Evolutionary conservation across 2,329 filamentous ascomycete genomes (phyloP).

Genomic region (Exophiala sp.): DNA sequence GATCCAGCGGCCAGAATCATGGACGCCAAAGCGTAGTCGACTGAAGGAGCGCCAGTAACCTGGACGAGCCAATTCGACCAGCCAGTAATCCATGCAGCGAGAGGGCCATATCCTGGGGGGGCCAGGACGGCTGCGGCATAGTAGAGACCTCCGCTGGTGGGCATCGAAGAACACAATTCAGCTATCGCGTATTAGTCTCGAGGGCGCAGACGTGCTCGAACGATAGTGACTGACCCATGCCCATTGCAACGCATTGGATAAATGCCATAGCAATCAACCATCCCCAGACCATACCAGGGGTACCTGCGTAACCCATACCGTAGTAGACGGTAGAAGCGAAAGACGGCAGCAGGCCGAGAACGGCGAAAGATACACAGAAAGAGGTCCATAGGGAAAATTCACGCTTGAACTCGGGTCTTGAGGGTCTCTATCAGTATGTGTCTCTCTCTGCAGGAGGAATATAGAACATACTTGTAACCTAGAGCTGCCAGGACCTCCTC

Average conservation of each 20-base stretch:
- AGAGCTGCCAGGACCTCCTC: constrained; percentile 58
- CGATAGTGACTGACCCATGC: constrained; percentile 40
- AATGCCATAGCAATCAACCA: constrained; percentile 69
- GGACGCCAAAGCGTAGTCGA: constrained; percentile 59
- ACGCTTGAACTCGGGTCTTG: constrained; percentile 60
- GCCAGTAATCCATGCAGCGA: constrained; percentile 63
- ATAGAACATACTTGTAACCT: constrained; percentile 48
- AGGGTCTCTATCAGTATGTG: constrained; percentile 28
- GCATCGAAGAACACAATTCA: constrained; percentile 67
- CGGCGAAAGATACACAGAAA: constrained; percentile 68
- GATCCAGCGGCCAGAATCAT: constrained; percentile 67
- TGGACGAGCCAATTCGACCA: constrained; percentile 68
- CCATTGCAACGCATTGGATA: constrained; percentile 63
- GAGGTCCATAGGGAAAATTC: constrained; percentile 70
- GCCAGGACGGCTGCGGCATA: constrained; percentile 68
- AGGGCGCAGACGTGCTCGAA: not conserved
- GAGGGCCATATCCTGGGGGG: constrained; percentile 58
- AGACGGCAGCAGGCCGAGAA: constrained; percentile 63
- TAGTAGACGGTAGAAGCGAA: constrained; percentile 68
- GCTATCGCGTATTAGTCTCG: constrained; percentile 42
- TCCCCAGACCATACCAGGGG: constrained; percentile 64
- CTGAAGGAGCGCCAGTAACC: constrained; percentile 59
- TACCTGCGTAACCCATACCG: constrained; percentile 57
- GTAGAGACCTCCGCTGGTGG: constrained; percentile 65
- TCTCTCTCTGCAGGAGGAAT: constrained; percentile 15